Base-by-base conservation (phyloP, 169 alveolate species). In the Plasmodium berghei region DNA sequence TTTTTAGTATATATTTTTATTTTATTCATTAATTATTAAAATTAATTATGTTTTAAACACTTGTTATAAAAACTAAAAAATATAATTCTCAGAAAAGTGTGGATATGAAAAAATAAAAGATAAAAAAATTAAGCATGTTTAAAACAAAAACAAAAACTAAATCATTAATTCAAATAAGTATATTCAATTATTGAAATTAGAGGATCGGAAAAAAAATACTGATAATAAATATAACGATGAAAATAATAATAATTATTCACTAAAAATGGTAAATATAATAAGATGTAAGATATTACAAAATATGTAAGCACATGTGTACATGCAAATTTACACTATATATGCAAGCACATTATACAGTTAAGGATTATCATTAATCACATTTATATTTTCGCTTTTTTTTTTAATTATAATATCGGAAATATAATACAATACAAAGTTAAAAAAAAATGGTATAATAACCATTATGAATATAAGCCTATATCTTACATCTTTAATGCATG, bases 361-460 rank as follows among this genome's bases (percentile, higher is more conserved):
- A 34, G 46, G 62, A 14, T 75, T 12, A n/a, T 73, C 73, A 58
- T 46, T 73, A 26, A 24, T 22, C 4, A 4, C 59, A 42, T 56
- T 63, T 6, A 6, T 62, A 18, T 54, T 48, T 63, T 26, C 26
- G 18, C 59, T 18, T 20, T 85, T 55, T 18, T 56, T 49, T 72
- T 85, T 69, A 14, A 85, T 72, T 59, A 85, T 85, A n/a, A 55
- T 70, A 26, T 85, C 91, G 9, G 66, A 70, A 63, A 55, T 55
- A 22, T 22, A 85, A 52, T 85, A 85, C 52, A 85, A 58, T 22
- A 85, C 59, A 59, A 70, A 85, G 28, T 85, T 70, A 14, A 70
- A 70, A 52, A 62, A 85, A 45, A 85, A 85, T 2, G 87, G 91
- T 0, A 71, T 10, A 16, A 85, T 70, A 55, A 85, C n/a, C 91